Percentiles rank a stretch among this genome's conserved stretches.
These are phyloP conservation scores for Glomus cerebriforme DNA, from an alignment of 192 early-diverging fungal species.

Conservation along the genomic window DNA sequence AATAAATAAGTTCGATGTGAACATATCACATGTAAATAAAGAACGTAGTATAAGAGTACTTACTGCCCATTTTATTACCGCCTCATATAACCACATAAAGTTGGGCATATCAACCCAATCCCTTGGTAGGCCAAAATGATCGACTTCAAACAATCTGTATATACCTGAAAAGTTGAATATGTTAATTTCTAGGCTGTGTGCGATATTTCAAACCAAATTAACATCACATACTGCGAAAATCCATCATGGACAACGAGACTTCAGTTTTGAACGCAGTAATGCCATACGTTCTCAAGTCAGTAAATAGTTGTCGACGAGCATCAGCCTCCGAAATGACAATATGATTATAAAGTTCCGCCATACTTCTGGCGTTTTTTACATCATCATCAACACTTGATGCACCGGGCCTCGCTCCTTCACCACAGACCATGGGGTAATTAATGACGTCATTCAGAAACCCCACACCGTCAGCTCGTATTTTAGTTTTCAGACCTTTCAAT, in stretches of 20 bases:
- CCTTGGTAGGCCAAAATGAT: conserved; percentile 10
- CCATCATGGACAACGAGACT: conserved; percentile 8
- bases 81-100: conserved; percentile 16
- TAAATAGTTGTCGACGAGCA: neutral
- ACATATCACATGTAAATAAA: neutral
- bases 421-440: neutral
- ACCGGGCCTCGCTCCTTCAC: neutral
- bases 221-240: conserved; percentile 24
- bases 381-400: neutral
- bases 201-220: neutral
- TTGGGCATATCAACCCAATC: conserved; percentile 21
- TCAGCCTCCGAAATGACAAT: neutral
- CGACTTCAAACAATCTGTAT: neutral
- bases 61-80: conserved; percentile 22
- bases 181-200: neutral
- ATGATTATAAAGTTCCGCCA: neutral
- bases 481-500: neutral
- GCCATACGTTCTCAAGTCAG: neutral
- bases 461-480: neutral
- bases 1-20: neutral
- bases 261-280: conserved; percentile 2
- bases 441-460: conserved; percentile 7
- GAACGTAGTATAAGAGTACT: neutral
- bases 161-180: neutral
- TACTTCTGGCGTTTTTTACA: neutral